Evolutionary conservation across 2,329 filamentous ascomycete genomes (phyloP).

Genomic region (Didymella pomorum): DNA sequence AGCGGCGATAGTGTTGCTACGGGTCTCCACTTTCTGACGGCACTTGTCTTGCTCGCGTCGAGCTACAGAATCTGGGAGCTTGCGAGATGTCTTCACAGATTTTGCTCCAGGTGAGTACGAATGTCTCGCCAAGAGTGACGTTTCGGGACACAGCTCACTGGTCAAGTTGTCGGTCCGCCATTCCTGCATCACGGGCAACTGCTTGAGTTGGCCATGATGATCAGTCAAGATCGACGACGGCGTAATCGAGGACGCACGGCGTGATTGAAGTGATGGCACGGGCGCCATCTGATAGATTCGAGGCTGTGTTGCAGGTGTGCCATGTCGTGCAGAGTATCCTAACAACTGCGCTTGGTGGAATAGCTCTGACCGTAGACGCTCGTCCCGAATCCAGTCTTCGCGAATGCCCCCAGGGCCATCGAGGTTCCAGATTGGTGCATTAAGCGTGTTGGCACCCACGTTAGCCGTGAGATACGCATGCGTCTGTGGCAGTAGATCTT

Average conservation of each 20-base stretch:
- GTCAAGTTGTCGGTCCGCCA: slow-evolving; percentile 24
- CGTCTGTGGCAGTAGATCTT: neutral
- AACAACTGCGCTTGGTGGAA: neutral
- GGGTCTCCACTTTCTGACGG: slow-evolving; percentile 12
- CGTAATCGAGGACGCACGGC: neutral
- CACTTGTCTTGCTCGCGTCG: slow-evolving; percentile 12
- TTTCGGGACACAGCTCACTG: neutral
- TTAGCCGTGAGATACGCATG: neutral
- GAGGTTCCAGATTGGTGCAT: neutral
- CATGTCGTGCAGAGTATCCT: neutral
- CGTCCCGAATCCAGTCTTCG: neutral
- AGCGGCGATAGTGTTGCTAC: slow-evolving; percentile 6
- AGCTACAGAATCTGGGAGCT: neutral
- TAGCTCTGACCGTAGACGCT: neutral
- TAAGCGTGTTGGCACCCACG: neutral
- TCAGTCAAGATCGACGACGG: neutral
- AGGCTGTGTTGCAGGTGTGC: neutral
- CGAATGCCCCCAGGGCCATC: neutral
- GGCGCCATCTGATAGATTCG: neutral
- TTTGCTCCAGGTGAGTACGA: neutral
- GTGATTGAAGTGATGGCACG: neutral
- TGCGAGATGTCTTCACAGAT: neutral
- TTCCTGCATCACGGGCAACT: slow-evolving; percentile 22
- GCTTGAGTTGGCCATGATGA: neutral
- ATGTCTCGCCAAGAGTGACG: neutral